These are phyloP conservation scores for Ceratonia siliqua DNA, from an alignment of 306 rosid species.

Conservation along the genomic window DNA sequence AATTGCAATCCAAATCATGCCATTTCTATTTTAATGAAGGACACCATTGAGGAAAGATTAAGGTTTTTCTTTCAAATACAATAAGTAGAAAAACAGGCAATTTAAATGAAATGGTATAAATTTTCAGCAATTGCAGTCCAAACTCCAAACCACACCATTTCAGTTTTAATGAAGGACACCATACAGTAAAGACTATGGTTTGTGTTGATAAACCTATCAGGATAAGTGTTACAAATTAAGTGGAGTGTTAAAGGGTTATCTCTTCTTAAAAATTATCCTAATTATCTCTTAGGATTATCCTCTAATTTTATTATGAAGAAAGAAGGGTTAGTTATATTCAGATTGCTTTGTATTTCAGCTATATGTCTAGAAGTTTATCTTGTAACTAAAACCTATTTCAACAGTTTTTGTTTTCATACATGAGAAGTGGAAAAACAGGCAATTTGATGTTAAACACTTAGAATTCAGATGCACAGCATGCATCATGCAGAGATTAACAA, in stretches of 20 bases:
- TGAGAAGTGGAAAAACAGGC: slow-evolving; percentile 10
- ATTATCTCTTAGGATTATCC: no score
- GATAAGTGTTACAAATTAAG: no score
- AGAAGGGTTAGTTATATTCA: no score
- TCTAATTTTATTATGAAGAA: no score
- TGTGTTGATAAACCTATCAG: no score
- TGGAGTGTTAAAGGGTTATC: no score
- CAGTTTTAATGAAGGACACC: slow-evolving; percentile 1
- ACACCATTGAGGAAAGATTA: not conserved
- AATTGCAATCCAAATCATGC: not conserved
- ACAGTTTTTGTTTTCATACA: not conserved
- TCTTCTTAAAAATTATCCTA: no score
- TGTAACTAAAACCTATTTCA: no score
- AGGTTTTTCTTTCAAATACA: not conserved
- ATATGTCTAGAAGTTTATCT: no score
- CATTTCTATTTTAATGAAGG: slow-evolving; percentile 13
- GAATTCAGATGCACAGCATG: not conserved
- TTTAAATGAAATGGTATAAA: not conserved
- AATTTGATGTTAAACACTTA: not conserved
- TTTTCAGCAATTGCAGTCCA: slow-evolving; percentile 1
- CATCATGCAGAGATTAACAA: slow-evolving; percentile 7
- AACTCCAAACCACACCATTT: slow-evolving; percentile 13
- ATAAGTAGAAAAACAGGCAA: not conserved
- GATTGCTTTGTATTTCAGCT: no score
- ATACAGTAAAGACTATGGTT: not conserved